Evolutionary conservation across 2,329 filamentous ascomycete species (phyloP).

Genomic region (Pestalotiopsis sp.): DNA sequence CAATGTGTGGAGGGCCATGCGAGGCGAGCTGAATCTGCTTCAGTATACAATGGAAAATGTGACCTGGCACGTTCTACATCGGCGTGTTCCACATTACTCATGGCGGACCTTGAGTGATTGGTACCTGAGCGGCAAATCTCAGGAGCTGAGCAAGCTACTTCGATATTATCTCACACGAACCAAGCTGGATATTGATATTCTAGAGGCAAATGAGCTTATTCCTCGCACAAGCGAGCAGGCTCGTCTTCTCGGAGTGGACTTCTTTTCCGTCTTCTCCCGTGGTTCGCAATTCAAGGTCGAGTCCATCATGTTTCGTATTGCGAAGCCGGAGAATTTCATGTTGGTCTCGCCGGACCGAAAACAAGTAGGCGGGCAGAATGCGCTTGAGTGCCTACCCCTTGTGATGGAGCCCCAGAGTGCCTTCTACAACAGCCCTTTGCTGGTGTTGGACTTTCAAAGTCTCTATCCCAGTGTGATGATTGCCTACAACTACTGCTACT

Average conservation of each 20-base stretch:
- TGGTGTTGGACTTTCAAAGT: constrained; percentile 95
- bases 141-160: constrained; percentile 74
- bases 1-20: constrained; percentile 96
- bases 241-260: constrained; percentile 89
- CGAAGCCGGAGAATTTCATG: constrained; percentile 93
- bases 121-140: constrained; percentile 71
- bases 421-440: constrained; percentile 86
- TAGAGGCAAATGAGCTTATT: constrained; percentile 88
- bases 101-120: constrained; percentile 79
- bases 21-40: constrained; percentile 84
- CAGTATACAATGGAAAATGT: constrained; percentile 98
- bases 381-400: constrained; percentile 88
- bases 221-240: constrained; percentile 92
- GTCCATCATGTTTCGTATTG: constrained; percentile 97
- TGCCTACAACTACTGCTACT: constrained; percentile 98
- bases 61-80: constrained; percentile 85
- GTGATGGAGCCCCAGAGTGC: constrained; percentile 98
- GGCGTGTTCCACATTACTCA: constrained; percentile 84
- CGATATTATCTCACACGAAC: constrained; percentile 78
- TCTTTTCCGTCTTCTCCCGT: constrained; percentile 92
- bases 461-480: constrained; percentile 98
- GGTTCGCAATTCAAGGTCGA: constrained; percentile 99
- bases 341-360: constrained; percentile 87
- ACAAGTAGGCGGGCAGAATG: constrained; percentile 93
- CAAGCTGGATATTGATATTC: constrained; percentile 83